Base-by-base conservation (phyloP, 164 flowering plant species). In the Nelumbo lutea region DNA sequence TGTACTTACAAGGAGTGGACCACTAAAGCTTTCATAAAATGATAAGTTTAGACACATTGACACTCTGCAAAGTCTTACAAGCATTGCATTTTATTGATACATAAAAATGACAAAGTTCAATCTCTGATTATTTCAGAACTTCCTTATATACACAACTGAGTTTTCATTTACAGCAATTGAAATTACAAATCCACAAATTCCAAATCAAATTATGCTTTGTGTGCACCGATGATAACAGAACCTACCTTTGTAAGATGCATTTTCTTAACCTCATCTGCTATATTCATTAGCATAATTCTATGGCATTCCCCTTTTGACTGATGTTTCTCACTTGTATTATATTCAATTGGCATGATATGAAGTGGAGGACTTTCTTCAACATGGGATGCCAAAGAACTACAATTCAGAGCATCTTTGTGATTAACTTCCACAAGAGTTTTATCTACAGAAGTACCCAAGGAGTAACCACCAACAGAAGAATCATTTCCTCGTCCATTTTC, bases 221-320 rank as follows among this genome's bases (percentile, higher is more conserved):
- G 38, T 3, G 5, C 50, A 43, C 27, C 59, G 52, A 59, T 60
- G 44, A 64, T 57, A 62, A 46, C 62, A 67, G 3, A 5, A 71
- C 13, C 62, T 76, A 90, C 98, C 93, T 89, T 86, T 62, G 82
- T 82, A 46, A 93, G 89, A 68, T 71, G 63, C 62, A 73, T 42
- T 74, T 84, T 85, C 80, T 89, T 93, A n/a, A 70, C 48, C 59
- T 86, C 90, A 69, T 93, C 95, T 72, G 89, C 93, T 78, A 93
- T 93, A 71, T 93, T 79, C 98, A 93, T 93, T 69, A 93, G 70
- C 95, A 89, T 86, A 70, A 93, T 80, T 62, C 70, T 80, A 45
- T 75, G 79, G 68, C 64, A 59, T 67, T 69, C 71, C 64, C 68
- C 77, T 58, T 45, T 69, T 9, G 72, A 9, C 2, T 53, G 65